These are phyloP conservation scores for Physcomitrellopsis africana DNA, from an alignment of 225 moss, liverwort and hornwort genomes.

Conservation along the genomic window DNA sequence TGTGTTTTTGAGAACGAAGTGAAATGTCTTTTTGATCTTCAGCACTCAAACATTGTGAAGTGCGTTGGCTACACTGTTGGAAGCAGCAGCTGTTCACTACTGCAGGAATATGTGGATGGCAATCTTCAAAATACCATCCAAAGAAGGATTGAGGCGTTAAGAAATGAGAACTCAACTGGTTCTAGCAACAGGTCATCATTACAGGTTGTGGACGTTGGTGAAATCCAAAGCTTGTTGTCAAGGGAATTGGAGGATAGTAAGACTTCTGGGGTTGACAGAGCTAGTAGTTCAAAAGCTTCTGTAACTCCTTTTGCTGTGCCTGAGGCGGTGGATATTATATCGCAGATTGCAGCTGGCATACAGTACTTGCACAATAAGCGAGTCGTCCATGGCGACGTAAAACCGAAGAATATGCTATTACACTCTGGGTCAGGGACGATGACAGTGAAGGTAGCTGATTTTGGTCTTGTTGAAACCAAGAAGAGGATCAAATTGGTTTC, in stretches of 20 bases:
- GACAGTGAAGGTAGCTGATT: conserved; percentile 20
- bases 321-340: neutral
- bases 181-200: neutral
- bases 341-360: conserved; percentile 26
- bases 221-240: neutral
- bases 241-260: neutral
- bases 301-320: too few species aligned
- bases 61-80: conserved; percentile 15
- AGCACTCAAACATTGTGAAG: conserved; percentile 23
- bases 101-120: conserved; percentile 16
- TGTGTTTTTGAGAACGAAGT: conserved; percentile 2
- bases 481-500: neutral
- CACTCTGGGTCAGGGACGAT: neutral
- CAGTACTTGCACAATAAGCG: conserved; percentile 18
- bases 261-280: too few species aligned
- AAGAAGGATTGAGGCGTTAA: neutral
- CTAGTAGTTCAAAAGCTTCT: neutral
- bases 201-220: neutral
- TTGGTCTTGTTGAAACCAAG: conserved; percentile 18
- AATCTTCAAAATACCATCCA: conserved; percentile 15
- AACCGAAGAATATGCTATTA: conserved; percentile 6
- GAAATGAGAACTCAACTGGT: neutral
- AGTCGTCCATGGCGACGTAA: conserved; percentile 26
- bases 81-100: conserved; percentile 18
- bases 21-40: neutral